Base-by-base conservation (phyloP, 768 basidiomycete species). In the Mycena floridula region DNA sequence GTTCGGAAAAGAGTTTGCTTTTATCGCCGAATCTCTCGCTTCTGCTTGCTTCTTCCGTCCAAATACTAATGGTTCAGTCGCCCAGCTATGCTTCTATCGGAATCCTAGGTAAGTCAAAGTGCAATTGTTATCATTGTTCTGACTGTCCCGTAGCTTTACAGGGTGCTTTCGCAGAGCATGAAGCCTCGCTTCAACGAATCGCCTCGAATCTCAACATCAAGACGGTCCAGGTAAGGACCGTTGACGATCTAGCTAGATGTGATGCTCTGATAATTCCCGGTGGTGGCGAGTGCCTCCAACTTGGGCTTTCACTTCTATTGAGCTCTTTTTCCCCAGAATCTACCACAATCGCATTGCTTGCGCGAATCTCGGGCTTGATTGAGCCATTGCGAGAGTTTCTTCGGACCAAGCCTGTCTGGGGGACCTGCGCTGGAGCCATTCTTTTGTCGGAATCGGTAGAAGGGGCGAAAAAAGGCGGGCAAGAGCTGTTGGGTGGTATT, bases 341-440 rank as follows among this genome's bases (percentile, higher is more conserved):
- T 4, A 97, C 95, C 5, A 90, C 93, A 3, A 97, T 98, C 48
- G 88, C 82, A 1, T 72, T 89, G 40, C 72, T 85, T 16, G 89
- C 81, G 23, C 74, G 74, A 43, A 72, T 82, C 23, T 75, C 83
- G 0, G 89, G 89, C 0, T 74, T 98, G 30, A 59, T 92, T 13
- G 80, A 85, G n/a, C 90, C 89, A 6, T 70, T 98, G 4, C 72
- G 77, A 27, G 72, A 77, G 27, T 94, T 93, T 51, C 69, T 82
- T n/a, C 68, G 69, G 51, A 60, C 56, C 1, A 90, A 85, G 57
- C 82, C 90, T 0, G 78, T 93, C 2, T 98, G 92, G 92, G 94
- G 94, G 3, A 96, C 92, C 0, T 98, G 94, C 62, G 94, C 94
- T 0, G 94, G 95, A 9, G 93, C 93, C 30, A 96, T 97, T 43